Base-by-base conservation (phyloP, 345 rosid species). In the Brassica incana region DNA sequence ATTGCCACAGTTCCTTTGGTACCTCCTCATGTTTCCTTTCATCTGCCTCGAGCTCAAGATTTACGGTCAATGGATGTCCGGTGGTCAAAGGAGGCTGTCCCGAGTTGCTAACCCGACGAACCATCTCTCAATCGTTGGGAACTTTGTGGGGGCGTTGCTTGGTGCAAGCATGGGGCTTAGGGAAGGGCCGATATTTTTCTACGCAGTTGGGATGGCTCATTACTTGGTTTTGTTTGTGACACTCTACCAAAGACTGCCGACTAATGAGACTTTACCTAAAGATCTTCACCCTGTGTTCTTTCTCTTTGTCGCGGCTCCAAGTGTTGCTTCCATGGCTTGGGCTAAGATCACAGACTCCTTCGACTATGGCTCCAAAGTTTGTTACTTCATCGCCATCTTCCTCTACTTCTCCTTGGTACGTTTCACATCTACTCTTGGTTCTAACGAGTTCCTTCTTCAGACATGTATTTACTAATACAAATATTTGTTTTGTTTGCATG, bases 1-100 rank as follows among this genome's bases (percentile, higher is more conserved):
- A 2, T 82, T 87, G 73, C 95, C 81, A 20, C 69, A 71, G 1
- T 64, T 66, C 5, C 90, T 92, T 56, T 92, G 95, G 97, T 92
- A 92, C 71, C 59, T 92, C 50, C 89, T 92, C 59, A 90, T 92
- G 97, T 45, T 89, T 23, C 97, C 97, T 11, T 70, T 92, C 73
- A 81, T 92, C 18, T 74, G 80, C 56, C 90, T 90, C 3, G 97
- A 89, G 86, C 90, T 90, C 33, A 92, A 92, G 77, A 87, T 92
- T 1, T 90, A 92, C 45, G 97, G 97, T 16, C 97, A 92, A 75
- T 92, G 95, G 97, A 92, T 92, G 97, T 90, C 97, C 0, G 97
- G 95, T 32, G 95, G 97, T 0, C 93, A 88, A 74, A 77, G 95
- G 16, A 71, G 93, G 85, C 92, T 90, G 23, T 92, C 97, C 1